Conservation (phyloP, 2,329 filamentous ascomycete genomes). For the Aspergillus sp. region DNA sequence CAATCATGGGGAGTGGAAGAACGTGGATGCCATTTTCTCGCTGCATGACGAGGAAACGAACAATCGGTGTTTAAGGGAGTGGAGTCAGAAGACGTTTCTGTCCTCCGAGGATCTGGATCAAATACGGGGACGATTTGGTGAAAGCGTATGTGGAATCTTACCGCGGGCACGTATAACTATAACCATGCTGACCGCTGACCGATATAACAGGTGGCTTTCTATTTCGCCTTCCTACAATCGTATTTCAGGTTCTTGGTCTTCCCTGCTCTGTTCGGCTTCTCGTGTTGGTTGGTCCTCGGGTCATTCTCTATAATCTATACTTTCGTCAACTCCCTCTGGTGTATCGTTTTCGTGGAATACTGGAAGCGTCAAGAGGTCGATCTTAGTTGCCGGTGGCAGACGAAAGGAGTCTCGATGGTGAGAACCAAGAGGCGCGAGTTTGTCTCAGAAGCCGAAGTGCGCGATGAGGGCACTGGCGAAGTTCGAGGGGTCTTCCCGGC, state of each 20-base stretch:
- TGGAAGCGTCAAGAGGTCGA: conserved; percentile 94
- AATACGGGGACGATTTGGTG: conserved; percentile 70
- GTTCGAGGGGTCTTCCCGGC: conserved; percentile 67
- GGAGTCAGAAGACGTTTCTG: conserved; percentile 49
- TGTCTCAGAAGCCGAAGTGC: conserved; percentile 64
- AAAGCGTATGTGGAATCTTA: conserved; percentile 33
- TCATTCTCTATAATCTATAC: conserved; percentile 79
- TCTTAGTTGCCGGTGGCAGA: conserved; percentile 81
- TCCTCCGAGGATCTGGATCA: conserved; percentile 60
- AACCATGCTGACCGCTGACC: neutral
- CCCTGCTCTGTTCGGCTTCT: conserved; percentile 70
- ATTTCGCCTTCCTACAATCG: conserved; percentile 91
- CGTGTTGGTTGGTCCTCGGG: conserved; percentile 72
- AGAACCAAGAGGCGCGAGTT: conserved; percentile 72
- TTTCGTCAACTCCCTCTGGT: conserved; percentile 72
- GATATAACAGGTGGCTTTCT: conserved; percentile 64
- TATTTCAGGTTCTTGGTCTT: conserved; percentile 83
- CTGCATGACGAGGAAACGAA: conserved; percentile 74
- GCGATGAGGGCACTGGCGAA: conserved; percentile 79
- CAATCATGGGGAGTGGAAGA: conserved; percentile 60
- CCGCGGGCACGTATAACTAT: no score
- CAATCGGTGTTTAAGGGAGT: conserved; percentile 65
- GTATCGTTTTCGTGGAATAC: conserved; percentile 84
- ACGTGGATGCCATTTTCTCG: conserved; percentile 67
- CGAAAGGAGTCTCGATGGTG: conserved; percentile 75